These are phyloP conservation scores for Podospora bellae-mahoneyi DNA, from an alignment of 495 filamentous ascomycete genomes.

Conservation along the genomic window DNA sequence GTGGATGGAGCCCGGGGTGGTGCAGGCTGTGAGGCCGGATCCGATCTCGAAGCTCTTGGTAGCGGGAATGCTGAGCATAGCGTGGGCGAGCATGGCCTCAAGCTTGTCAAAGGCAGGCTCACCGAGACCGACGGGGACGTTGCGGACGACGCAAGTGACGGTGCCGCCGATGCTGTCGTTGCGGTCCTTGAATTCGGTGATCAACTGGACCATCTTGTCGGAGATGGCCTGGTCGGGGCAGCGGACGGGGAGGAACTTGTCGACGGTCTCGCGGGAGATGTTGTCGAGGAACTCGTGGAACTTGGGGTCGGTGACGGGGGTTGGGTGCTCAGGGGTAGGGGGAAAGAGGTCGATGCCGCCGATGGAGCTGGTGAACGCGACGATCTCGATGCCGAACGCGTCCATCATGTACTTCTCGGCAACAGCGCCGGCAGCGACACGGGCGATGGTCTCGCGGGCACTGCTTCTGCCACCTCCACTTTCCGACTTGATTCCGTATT, in stretches of 20 bases:
- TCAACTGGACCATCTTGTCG: conserved; percentile 71
- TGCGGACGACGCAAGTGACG: conserved; percentile 93
- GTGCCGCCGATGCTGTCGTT: conserved; percentile 93
- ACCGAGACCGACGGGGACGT: conserved; percentile 81
- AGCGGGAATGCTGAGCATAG: conserved; percentile 95
- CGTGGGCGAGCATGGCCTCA: conserved; percentile 88
- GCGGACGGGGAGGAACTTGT: conserved; percentile 77
- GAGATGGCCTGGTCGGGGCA: conserved; percentile 69
- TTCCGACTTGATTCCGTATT: conserved; percentile 93
- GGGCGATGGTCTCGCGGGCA: conserved; percentile 89
- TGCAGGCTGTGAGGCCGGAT: conserved; percentile 85
- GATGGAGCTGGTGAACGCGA: conserved; percentile 85
- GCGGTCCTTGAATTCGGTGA: conserved; percentile 75
- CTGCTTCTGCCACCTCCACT: conserved; percentile 89
- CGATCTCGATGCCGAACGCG: conserved; percentile 82
- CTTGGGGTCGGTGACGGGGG: conserved; percentile 72
- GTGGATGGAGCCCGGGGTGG: conserved; percentile 84
- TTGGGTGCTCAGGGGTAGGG: conserved; percentile 69
- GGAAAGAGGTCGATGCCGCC: conserved; percentile 81
- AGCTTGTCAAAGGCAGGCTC: conserved; percentile 97
- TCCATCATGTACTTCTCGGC: conserved; percentile 87
- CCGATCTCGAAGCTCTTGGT: conserved; percentile 98
- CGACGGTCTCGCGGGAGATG: conserved; percentile 75
- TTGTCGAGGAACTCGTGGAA: conserved; percentile 73
- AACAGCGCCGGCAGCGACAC: conserved; percentile 92